Percentiles rank a stretch among this genome's conserved stretches.
These are phyloP conservation scores for Botrytis galanthina DNA, from an alignment of 2,329 filamentous ascomycete genomes.

Conservation along the genomic window DNA sequence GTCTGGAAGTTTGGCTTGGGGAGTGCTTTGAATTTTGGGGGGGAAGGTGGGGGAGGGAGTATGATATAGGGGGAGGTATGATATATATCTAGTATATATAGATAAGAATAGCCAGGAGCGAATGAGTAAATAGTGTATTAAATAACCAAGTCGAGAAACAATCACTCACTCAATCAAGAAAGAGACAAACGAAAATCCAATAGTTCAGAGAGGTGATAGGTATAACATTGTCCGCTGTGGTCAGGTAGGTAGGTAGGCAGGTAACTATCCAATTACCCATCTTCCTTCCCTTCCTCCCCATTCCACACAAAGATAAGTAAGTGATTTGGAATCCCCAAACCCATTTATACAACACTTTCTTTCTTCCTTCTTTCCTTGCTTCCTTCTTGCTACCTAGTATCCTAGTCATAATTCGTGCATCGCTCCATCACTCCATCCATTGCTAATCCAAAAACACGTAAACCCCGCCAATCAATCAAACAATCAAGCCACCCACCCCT, in stretches of 20 bases:
- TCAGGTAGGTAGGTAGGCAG: too few species aligned
- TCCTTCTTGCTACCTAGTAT: neutral
- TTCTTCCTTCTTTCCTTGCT: too few species aligned
- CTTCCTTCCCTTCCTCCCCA: too few species aligned
- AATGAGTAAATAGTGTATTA: too few species aligned
- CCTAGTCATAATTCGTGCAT: slow-evolving; percentile 10
- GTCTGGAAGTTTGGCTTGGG: too few species aligned
- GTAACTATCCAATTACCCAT: neutral
- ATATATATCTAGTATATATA: too few species aligned
- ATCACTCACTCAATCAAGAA: too few species aligned
- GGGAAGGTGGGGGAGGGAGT: too few species aligned
- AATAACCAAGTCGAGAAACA: too few species aligned
- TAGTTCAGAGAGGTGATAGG: neutral
- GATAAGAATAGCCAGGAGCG: too few species aligned
- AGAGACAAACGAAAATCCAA: neutral
- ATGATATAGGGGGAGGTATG: too few species aligned
- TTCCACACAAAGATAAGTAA: neutral
- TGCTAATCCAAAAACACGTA: neutral
- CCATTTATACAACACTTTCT: neutral
- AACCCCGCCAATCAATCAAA: neutral
- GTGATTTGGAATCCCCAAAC: neutral
- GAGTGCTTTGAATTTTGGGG: too few species aligned
- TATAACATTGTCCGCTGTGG: neutral
- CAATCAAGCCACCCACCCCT: neutral
- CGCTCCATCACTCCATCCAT: neutral